phyloP scores from a whole-genome alignment of 345 rosid genomes.

The Corymbia maculata region DNA sequence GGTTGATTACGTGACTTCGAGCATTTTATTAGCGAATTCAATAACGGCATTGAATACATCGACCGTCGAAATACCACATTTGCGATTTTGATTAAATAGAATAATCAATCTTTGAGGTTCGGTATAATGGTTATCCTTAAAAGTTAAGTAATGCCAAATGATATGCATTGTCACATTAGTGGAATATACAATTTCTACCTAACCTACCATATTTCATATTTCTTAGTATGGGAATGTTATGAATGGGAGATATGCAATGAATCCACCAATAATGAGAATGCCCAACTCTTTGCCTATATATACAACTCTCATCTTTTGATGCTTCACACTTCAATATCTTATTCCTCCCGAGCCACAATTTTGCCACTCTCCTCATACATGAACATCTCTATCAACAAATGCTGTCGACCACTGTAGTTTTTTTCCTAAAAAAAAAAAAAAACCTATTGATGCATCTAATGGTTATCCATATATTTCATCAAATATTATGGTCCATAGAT shows the following conservation, averaged over 20 bases:
- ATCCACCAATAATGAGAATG: neutral
- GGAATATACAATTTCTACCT: neutral
- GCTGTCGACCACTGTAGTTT: neutral
- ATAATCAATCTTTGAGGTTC: neutral
- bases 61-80: accelerated
- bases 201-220: neutral
- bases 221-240: neutral
- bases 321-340: neutral
- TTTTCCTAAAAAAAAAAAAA: neutral
- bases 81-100: neutral
- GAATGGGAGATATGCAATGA: neutral
- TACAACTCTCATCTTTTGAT: neutral
- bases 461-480: neutral
- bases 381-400: neutral
- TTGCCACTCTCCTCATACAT: neutral
- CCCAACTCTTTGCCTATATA: neutral
- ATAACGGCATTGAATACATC: neutral
- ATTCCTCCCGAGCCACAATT: neutral
- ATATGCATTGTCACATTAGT: neutral
- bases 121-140: neutral
- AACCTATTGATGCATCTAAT: neutral
- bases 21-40: neutral
- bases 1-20: neutral
- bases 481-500: neutral
- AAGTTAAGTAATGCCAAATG: neutral